Evolutionary conservation across 768 basidiomycete species (phyloP).

Genomic region (Termitomyces heimii): DNA sequence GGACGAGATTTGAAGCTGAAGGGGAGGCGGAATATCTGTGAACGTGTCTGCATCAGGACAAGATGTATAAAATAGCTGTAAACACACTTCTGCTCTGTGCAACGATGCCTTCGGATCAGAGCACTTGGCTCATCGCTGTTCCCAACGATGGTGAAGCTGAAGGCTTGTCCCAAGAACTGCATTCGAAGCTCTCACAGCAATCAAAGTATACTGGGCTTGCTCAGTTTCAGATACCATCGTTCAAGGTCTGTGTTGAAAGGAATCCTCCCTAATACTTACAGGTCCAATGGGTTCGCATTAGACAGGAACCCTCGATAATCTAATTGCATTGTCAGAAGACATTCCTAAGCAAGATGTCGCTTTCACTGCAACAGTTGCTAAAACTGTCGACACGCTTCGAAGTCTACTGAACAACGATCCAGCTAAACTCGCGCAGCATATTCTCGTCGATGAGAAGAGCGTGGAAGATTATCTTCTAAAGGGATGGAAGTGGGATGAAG

Average conservation of each 20-base stretch:
- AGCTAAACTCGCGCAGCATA: constrained; percentile 65
- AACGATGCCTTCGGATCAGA: constrained; percentile 90
- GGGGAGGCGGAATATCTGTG: not conserved
- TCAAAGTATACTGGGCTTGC: constrained; percentile 54
- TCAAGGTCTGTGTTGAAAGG: constrained; percentile 64
- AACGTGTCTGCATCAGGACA: constrained; percentile 3
- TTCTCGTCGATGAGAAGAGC: constrained; percentile 71
- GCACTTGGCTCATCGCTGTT: constrained; percentile 87
- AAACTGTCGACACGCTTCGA: constrained; percentile 90
- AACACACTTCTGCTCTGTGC: constrained; percentile 15
- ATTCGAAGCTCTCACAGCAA: constrained; percentile 54
- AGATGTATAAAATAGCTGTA: constrained; percentile 14
- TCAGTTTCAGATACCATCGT: constrained; percentile 71
- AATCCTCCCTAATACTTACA: not conserved
- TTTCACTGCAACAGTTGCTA: constrained; percentile 86
- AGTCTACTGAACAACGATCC: constrained; percentile 88
- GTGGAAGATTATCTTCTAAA: constrained; percentile 77
- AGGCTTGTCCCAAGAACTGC: constrained; percentile 60
- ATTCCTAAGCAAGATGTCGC: constrained; percentile 86
- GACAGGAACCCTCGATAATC: constrained; percentile 91
- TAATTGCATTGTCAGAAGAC: constrained; percentile 86
- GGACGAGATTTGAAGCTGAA: constrained; percentile 5
- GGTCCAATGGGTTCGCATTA: constrained; percentile 23
- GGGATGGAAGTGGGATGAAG: constrained; percentile 91
- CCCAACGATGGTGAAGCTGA: constrained; percentile 86